Percentiles rank a stretch among this genome's conserved stretches.
phyloP scores from a whole-genome alignment of 768 basidiomycete genomes.

The Xerocomus brunneocitrinus region DNA sequence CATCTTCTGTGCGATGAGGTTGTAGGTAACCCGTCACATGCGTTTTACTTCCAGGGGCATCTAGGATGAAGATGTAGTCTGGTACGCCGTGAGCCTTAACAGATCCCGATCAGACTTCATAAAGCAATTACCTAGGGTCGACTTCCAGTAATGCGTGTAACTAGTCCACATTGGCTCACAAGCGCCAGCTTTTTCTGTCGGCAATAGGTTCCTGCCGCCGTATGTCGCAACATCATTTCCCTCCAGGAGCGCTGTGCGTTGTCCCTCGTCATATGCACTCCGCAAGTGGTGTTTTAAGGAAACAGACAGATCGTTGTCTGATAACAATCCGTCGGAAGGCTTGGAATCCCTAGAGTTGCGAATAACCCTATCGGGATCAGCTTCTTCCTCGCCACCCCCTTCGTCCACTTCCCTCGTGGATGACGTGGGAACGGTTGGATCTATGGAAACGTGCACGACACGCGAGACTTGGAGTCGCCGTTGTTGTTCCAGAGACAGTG shows the following conservation, averaged over 20 bases:
- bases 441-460: slow-evolving; percentile 68
- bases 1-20: slow-evolving; percentile 53
- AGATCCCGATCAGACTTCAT: not conserved
- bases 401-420: slow-evolving; percentile 24
- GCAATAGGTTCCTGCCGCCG: slow-evolving; percentile 43
- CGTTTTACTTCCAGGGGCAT: slow-evolving; percentile 34
- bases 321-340: slow-evolving; percentile 66
- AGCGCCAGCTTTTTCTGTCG: slow-evolving; percentile 44
- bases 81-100: slow-evolving; percentile 7
- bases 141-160: slow-evolving; percentile 84
- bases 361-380: slow-evolving; percentile 67
- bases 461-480: slow-evolving; percentile 54
- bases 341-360: slow-evolving; percentile 63
- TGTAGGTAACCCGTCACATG: slow-evolving; percentile 52
- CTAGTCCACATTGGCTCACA: slow-evolving; percentile 85
- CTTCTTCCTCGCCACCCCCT: slow-evolving; percentile 37
- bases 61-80: slow-evolving; percentile 90
- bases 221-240: slow-evolving; percentile 38
- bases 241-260: slow-evolving; percentile 15
- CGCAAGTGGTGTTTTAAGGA: slow-evolving; percentile 40
- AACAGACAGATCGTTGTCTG: slow-evolving; percentile 47
- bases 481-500: slow-evolving; percentile 52
- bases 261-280: slow-evolving; percentile 69
- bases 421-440: slow-evolving; percentile 45
- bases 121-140: slow-evolving; percentile 59